Base-by-base conservation (phyloP, 2,329 filamentous ascomycete species). In the Sclerotinia trifoliorum region DNA sequence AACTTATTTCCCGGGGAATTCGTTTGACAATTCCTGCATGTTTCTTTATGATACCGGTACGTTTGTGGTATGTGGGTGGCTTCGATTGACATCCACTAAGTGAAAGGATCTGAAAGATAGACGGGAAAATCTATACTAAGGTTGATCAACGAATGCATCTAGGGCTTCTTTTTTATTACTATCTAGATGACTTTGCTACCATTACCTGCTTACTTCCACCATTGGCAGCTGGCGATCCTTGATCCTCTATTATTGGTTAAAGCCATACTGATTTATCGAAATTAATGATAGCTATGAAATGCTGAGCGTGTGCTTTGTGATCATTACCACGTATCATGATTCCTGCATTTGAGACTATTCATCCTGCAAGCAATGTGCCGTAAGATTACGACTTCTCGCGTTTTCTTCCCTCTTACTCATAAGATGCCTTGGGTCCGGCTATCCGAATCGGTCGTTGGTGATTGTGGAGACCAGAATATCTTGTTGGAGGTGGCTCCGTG, bases 241-340 rank as follows among this genome's bases (percentile, higher is more conserved):
- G 58, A 32, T 15, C 17, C 44, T 48, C 44, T 49, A 24, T 49
- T 46, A 26, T 17, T 24, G 26, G 26, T 49, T 19, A 11, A 21
- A 10, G 8, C 26, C 42, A 46, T 15, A 15, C 29, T 32, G 57
- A 32, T 60, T 32, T 24, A 48, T 32, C n/a, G 26, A 19, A 48
- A 48, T 46, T n/a, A 48, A 61, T 61, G 42, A 61, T n/a, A 24
- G 42, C 44, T 19, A 21, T 44, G n/a, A 58, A 26, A 19, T 58
- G 35, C n/a, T 26, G 17, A 39, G 61, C 29, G 39, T 46, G 17
- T 46, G 44, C 5, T 61, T 64, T 32, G 26, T 60, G 42, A 44
- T 60, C 42, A 48, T 60, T 48, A n/a, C 57, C 44, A 46, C 42
- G 57, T 60, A 60, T 60, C 57, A 42, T 64, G 61, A 64, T 64